Evolutionary conservation across 257 asterid species (phyloP).

Genomic region (Ilex aquifolium): DNA sequence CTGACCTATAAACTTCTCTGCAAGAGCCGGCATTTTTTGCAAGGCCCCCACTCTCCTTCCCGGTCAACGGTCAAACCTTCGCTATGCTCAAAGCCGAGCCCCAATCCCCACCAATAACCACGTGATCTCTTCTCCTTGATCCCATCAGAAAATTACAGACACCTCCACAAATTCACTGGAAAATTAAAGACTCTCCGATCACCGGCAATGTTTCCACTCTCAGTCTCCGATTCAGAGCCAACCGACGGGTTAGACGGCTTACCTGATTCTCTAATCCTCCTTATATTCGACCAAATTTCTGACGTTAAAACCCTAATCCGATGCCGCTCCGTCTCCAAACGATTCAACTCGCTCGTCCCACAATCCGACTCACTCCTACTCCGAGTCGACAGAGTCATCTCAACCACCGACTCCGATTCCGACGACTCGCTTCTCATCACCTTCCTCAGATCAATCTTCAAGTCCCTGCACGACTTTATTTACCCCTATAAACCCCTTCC

Average conservation of each 20-base stretch:
- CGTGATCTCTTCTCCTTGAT: too few species aligned
- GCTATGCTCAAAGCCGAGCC: neutral
- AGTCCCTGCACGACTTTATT: slow-evolving; percentile 29
- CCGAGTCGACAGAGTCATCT: slow-evolving; percentile 60
- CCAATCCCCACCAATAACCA: neutral
- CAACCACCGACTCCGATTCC: slow-evolving; percentile 26
- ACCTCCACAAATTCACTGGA: too few species aligned
- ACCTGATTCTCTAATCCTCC: slow-evolving; percentile 56
- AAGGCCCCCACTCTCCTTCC: too few species aligned
- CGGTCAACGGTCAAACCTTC: slow-evolving; percentile 23
- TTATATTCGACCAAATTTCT: slow-evolving; percentile 45
- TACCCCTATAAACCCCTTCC: slow-evolving; percentile 17
- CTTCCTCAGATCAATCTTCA: slow-evolving; percentile 35
- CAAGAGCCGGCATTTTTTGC: too few species aligned
- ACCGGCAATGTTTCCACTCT: too few species aligned
- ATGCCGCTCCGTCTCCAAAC: slow-evolving; percentile 44
- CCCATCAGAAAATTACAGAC: too few species aligned
- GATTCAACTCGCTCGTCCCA: slow-evolving; percentile 52
- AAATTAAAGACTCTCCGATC: too few species aligned
- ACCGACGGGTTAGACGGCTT: slow-evolving; percentile 42
- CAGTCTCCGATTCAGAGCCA: slow-evolving; percentile 5
- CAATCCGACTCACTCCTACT: slow-evolving; percentile 55
- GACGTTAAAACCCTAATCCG: slow-evolving; percentile 55
- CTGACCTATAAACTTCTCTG: too few species aligned
- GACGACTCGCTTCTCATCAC: slow-evolving; percentile 27